A percentile compares a stretch with the other conserved stretches of the same genome.
These are phyloP conservation scores for Jamesozyma jinghongensis DNA, from an alignment of 805 yeast genomes.

Conservation along the genomic window DNA sequence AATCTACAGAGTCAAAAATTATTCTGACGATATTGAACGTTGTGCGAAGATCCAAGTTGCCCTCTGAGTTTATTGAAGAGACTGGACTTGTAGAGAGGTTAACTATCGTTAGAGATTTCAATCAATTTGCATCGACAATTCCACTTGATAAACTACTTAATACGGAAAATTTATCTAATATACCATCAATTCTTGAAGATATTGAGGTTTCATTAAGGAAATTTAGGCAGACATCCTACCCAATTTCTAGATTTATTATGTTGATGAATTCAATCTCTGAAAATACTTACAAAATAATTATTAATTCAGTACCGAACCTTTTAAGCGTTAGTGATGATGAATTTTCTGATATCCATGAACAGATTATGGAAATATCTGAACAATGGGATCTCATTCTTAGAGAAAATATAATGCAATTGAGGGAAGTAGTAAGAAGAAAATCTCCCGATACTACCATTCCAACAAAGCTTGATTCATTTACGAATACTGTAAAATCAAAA, in stretches of 20 bases:
- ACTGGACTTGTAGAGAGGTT: conserved; percentile 54
- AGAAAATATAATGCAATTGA: conserved; percentile 33
- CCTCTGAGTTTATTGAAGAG: conserved; percentile 61
- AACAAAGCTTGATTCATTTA: conserved; percentile 14
- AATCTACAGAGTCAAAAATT: conserved; percentile 41
- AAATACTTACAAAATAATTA: conserved; percentile 44
- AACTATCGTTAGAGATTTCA: conserved; percentile 44
- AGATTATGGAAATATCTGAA: conserved; percentile 31
- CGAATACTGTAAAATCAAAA: conserved; percentile 39
- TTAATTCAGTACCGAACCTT: conserved; percentile 35
- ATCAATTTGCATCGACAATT: conserved; percentile 56
- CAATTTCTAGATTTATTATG: conserved; percentile 51
- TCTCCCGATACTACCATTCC: conserved; percentile 1
- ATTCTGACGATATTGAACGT: conserved; percentile 53
- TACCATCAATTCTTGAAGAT: conserved; percentile 37
- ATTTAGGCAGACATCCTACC: conserved; percentile 51
- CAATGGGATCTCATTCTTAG: conserved; percentile 48
- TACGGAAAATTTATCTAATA: conserved; percentile 36
- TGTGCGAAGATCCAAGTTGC: conserved; percentile 56
- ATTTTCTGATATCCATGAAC: conserved; percentile 27
- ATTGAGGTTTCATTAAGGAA: conserved; percentile 58
- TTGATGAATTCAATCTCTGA: conserved; percentile 56
- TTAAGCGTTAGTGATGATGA: conserved; percentile 35
- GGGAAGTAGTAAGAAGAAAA: conserved; percentile 59
- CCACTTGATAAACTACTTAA: conserved; percentile 54